These are phyloP conservation scores for Candida nitratophila DNA, from an alignment of 805 yeast genomes.

Conservation along the genomic window DNA sequence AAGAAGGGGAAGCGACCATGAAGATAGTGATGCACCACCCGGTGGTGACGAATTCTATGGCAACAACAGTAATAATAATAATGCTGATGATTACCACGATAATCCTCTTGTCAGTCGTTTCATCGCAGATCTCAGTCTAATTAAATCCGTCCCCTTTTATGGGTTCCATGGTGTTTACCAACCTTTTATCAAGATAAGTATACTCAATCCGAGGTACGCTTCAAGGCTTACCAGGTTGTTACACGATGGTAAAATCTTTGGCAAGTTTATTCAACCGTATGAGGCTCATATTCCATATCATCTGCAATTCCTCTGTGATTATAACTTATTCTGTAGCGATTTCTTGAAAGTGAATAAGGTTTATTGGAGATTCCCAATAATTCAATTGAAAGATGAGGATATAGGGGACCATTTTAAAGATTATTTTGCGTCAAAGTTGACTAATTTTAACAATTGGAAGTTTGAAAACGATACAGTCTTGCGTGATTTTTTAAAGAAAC, in stretches of 20 bases:
- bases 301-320: slow-evolving; percentile 77
- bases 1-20: slow-evolving; percentile 9
- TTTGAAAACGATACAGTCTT: slow-evolving; percentile 26
- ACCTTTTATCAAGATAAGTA: slow-evolving; percentile 60
- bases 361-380: slow-evolving; percentile 52
- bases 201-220: slow-evolving; percentile 55
- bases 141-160: slow-evolving; percentile 76
- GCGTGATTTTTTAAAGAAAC: slow-evolving; percentile 21
- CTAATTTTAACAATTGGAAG: slow-evolving; percentile 11
- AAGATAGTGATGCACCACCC: slow-evolving; percentile 7
- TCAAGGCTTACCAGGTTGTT: slow-evolving; percentile 45
- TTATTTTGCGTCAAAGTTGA: slow-evolving; percentile 17
- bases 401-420: slow-evolving; percentile 8
- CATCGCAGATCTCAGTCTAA: slow-evolving; percentile 54
- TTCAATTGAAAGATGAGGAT: slow-evolving; percentile 6
- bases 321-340: slow-evolving; percentile 76
- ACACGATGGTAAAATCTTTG: slow-evolving; percentile 35
- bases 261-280: slow-evolving; percentile 39
- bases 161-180: slow-evolving; percentile 68
- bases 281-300: slow-evolving; percentile 79
- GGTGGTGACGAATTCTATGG: slow-evolving; percentile 8
- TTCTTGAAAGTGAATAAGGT: slow-evolving; percentile 50
- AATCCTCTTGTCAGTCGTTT: slow-evolving; percentile 24
- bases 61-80: slow-evolving; percentile 4
- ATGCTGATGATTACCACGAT: not conserved